Conservation (phyloP, 2,329 filamentous ascomycete genomes). For the Aspergillus amoenus region DNA sequence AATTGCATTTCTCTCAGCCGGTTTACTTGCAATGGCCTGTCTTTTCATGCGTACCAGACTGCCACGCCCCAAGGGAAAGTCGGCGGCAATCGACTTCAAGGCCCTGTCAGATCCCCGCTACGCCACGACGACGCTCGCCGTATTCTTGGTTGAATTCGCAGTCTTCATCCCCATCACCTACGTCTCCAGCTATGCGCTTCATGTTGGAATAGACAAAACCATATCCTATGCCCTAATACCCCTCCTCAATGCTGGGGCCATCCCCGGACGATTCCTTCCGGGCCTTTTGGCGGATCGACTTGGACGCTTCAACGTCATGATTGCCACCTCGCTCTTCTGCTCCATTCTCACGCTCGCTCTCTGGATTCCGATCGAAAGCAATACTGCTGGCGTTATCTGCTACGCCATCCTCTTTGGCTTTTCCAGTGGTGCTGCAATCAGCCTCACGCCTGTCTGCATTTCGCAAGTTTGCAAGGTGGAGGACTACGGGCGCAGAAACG, state of each 20-base stretch:
- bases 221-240: conserved; percentile 32
- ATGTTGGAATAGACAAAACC: conserved; percentile 22
- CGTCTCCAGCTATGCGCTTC: conserved; percentile 31
- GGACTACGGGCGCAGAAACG: conserved; percentile 27
- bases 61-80: conserved; percentile 18
- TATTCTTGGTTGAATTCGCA: conserved; percentile 37
- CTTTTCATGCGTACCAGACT: conserved; percentile 25
- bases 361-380: conserved; percentile 21
- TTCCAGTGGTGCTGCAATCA: conserved; percentile 28
- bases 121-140: conserved; percentile 26
- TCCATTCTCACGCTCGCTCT: conserved; percentile 22
- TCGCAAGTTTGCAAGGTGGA: conserved; percentile 29
- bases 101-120: conserved; percentile 25
- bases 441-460: conserved; percentile 32
- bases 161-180: conserved; percentile 39
- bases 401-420: conserved; percentile 24
- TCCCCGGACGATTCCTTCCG: conserved; percentile 36
- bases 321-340: conserved; percentile 22
- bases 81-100: conserved; percentile 21
- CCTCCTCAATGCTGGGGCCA: conserved; percentile 32
- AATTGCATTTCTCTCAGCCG: conserved; percentile 24
- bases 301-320: conserved; percentile 37
- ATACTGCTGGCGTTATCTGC: conserved; percentile 22
- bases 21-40: conserved; percentile 21
- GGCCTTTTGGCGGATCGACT: conserved; percentile 33